phyloP scores from a whole-genome alignment of 129 eudicot species.

The Lactuca saligna region DNA sequence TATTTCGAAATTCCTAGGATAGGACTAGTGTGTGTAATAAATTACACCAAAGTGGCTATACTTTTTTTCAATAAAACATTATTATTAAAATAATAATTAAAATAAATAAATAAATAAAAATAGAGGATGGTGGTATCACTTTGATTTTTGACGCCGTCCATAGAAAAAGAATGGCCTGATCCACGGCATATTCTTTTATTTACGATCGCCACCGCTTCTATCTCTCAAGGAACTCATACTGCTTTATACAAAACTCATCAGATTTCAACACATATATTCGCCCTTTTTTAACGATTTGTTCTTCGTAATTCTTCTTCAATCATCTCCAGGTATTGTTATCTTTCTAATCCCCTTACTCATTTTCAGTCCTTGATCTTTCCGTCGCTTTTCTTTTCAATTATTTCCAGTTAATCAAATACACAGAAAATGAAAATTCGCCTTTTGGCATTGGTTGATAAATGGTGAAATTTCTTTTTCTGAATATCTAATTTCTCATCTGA shows the following conservation, averaged over 20 bases:
- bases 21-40: too few relatives aligned
- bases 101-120: too few relatives aligned
- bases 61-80: too few relatives aligned
- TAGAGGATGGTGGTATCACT: background rate
- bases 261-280: conserved; percentile 5
- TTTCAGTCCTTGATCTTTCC: conserved; percentile 14
- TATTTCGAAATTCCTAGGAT: too few relatives aligned
- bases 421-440: background rate
- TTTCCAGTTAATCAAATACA: conserved; percentile 1
- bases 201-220: conserved; percentile 25
- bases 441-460: background rate
- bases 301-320: conserved; percentile 19
- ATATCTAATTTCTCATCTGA: background rate
- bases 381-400: background rate
- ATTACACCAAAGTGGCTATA: too few relatives aligned
- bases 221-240: background rate
- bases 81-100: too few relatives aligned
- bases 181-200: conserved; percentile 28
- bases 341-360: conserved; percentile 8
- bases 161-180: conserved; percentile 24
- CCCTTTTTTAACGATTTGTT: background rate
- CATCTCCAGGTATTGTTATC: conserved; percentile 20
- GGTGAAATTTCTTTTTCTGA: background rate
- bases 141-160: conserved; percentile 35
- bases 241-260: background rate